A percentile compares a stretch with the other conserved stretches of the same genome.
Evolutionary conservation across 1,284 basidiomycete species (phyloP).

Genomic region (Heliocybe sulcata): DNA sequence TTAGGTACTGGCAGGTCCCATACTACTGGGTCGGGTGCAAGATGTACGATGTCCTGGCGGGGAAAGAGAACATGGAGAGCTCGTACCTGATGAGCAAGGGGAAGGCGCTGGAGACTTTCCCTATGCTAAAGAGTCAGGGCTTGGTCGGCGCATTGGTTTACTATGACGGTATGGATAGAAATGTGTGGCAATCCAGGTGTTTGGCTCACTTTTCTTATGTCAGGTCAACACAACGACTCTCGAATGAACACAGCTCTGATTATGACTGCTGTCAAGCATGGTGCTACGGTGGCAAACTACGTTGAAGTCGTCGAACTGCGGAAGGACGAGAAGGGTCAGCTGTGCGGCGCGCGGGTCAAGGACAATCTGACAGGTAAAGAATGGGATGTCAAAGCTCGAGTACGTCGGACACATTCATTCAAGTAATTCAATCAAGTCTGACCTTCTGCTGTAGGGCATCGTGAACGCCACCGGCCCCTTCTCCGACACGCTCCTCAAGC

Average conservation of each 20-base stretch:
- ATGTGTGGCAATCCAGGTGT: too few relatives aligned
- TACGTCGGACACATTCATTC: conserved; percentile 17
- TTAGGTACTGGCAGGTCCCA: conserved; percentile 92
- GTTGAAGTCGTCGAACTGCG: conserved; percentile 79
- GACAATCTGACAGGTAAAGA: conserved; percentile 83
- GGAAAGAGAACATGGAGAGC: conserved; percentile 94
- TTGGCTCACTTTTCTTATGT: too few relatives aligned
- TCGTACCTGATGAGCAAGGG: conserved; percentile 94
- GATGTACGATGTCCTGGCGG: conserved; percentile 93
- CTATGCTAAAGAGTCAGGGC: conserved; percentile 92
- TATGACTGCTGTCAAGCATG: conserved; percentile 92
- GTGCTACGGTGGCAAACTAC: conserved; percentile 88
- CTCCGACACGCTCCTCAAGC: conserved; percentile 78
- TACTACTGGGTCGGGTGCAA: conserved; percentile 97
- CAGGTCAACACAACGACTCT: conserved; percentile 96
- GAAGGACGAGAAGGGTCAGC: conserved; percentile 61
- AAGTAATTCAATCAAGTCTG: background rate
- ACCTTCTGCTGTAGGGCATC: conserved; percentile 50
- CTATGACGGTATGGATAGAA: conserved; percentile 95
- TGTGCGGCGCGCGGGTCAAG: conserved; percentile 73
- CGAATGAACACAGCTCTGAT: conserved; percentile 96
- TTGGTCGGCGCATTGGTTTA: conserved; percentile 95
- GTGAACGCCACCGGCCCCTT: conserved; percentile 98
- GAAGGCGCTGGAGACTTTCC: conserved; percentile 91
- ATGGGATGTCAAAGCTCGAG: conserved; percentile 82